A percentile compares a stretch with the other conserved stretches of the same genome.
These are phyloP conservation scores for Zymoseptoria passerinii DNA, from an alignment of 2,329 filamentous ascomycete species.

Conservation along the genomic window DNA sequence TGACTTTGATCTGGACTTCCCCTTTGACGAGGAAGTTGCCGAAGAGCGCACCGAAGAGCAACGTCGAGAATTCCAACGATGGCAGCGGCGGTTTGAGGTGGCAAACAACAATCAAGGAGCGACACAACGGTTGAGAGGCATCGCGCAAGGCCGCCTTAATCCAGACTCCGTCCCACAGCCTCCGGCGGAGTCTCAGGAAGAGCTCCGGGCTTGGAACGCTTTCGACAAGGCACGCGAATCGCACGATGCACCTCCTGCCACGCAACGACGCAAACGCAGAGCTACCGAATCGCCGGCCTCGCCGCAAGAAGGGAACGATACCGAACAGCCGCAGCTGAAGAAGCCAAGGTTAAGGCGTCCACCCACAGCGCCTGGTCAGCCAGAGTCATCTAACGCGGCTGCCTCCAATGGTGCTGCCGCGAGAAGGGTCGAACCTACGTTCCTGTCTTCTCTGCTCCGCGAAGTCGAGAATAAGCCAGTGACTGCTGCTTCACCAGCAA, in stretches of 20 bases:
- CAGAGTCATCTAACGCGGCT: conserved; percentile 28
- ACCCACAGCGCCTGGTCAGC: conserved; percentile 42
- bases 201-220: conserved; percentile 79
- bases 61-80: conserved; percentile 56
- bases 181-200: conserved; percentile 67
- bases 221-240: conserved; percentile 76
- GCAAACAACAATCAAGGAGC: conserved; percentile 67
- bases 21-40: conserved; percentile 66
- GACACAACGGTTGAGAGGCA: conserved; percentile 44
- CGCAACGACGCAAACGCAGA: conserved; percentile 59
- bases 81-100: conserved; percentile 76
- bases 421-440: conserved; percentile 55
- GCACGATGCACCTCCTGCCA: conserved; percentile 37
- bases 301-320: conserved; percentile 51
- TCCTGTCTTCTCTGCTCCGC: conserved; percentile 76
- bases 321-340: conserved; percentile 65
- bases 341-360: conserved; percentile 53
- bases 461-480: conserved; percentile 61
- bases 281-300: conserved; percentile 66
- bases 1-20: conserved; percentile 73
- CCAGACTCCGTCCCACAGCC: conserved; percentile 33
- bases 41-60: conserved; percentile 48
- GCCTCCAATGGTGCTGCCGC: conserved; percentile 25
- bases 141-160: conserved; percentile 48
- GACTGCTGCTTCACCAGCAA: conserved; percentile 29